Conservation (phyloP, 148 eudicot species). For the Mesembryanthemum crystallinum region DNA sequence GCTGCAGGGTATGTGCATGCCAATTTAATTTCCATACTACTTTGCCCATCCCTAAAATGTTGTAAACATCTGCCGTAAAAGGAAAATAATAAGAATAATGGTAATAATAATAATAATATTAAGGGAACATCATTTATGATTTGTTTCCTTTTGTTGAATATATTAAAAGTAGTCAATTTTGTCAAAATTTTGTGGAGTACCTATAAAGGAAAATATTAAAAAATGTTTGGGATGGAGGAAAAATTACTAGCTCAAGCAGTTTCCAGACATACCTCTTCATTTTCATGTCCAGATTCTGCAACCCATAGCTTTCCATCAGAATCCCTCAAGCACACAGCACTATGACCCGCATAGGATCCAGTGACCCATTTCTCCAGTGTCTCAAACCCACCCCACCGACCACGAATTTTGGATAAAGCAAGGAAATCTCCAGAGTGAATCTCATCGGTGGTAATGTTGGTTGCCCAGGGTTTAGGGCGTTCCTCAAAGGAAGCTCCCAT, state of each 20-base stretch:
- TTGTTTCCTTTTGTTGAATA: no score
- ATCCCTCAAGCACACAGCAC: conserved; percentile 88
- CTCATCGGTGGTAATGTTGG: conserved; percentile 65
- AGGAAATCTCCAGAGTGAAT: conserved; percentile 94
- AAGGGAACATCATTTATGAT: no score
- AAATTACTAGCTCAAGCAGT: not conserved
- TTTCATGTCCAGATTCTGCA: conserved; percentile 96
- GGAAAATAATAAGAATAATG: no score
- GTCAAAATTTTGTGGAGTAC: no score
- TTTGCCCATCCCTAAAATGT: no score
- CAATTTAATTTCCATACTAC: no score
- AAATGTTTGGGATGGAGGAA: not conserved
- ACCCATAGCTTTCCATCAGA: conserved; percentile 92
- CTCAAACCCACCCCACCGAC: conserved; percentile 98
- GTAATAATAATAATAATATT: no score
- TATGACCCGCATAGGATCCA: conserved; percentile 94
- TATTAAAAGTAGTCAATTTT: no score
- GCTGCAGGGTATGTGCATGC: not conserved
- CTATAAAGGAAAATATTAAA: not conserved
- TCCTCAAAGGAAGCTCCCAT: conserved; percentile 80
- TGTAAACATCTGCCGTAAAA: no score
- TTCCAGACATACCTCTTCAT: conserved; percentile 57
- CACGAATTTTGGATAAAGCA: conserved; percentile 90
- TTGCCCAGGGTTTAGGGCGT: conserved; percentile 90
- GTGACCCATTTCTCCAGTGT: conserved; percentile 96